phyloP scores from a whole-genome alignment of 2,329 filamentous ascomycete species.

The Cadophora gregata region DNA sequence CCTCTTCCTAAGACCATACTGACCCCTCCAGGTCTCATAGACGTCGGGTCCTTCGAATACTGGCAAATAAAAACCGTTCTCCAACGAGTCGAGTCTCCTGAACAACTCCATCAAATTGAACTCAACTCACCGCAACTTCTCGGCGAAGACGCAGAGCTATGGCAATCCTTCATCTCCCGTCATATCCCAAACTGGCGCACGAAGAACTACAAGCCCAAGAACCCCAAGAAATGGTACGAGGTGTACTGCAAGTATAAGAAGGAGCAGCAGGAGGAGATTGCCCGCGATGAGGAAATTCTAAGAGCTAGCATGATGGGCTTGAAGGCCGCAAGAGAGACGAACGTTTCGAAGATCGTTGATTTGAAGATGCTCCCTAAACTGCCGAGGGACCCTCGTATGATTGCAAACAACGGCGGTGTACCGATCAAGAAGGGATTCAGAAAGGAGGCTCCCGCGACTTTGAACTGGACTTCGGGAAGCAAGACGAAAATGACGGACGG shows the following conservation, averaged over 20 bases:
- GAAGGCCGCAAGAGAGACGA: conserved; percentile 61
- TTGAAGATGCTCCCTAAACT: conserved; percentile 53
- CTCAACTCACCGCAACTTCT: conserved; percentile 76
- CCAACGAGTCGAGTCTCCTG: conserved; percentile 70
- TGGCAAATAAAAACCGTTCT: conserved; percentile 71
- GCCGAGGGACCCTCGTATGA: conserved; percentile 47
- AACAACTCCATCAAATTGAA: conserved; percentile 79
- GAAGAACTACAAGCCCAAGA: conserved; percentile 68
- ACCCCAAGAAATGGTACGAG: conserved; percentile 76
- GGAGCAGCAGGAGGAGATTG: conserved; percentile 62
- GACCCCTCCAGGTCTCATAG: conserved; percentile 58
- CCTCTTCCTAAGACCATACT: conserved; percentile 18
- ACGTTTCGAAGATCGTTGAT: conserved; percentile 63
- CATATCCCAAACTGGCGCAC: conserved; percentile 71
- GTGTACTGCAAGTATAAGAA: conserved; percentile 74
- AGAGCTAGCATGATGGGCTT: conserved; percentile 60
- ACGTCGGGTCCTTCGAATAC: conserved; percentile 76
- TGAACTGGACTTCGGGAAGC: conserved; percentile 55
- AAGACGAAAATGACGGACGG: conserved; percentile 59
- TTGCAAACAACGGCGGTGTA: conserved; percentile 44
- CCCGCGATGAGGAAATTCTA: conserved; percentile 62
- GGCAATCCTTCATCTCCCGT: conserved; percentile 78
- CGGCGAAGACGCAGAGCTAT: conserved; percentile 73
- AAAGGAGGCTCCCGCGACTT: conserved; percentile 43
- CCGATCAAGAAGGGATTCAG: conserved; percentile 40